Conservation (phyloP, 345 rosid species). For the Arabis alpina region DNA sequence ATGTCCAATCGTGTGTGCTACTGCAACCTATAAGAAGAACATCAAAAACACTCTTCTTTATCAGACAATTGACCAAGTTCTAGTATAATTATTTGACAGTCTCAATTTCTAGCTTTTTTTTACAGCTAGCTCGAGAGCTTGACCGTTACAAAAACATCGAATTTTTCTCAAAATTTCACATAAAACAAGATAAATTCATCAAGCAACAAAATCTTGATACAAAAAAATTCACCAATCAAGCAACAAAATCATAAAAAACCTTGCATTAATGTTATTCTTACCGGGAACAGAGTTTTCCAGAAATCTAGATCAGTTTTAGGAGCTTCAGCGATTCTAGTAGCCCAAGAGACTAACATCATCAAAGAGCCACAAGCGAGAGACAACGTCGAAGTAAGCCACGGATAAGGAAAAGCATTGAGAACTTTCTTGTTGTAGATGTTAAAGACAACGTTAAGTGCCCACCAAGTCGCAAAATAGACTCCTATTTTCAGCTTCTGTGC, state of each 20-base stretch:
- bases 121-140: neutral
- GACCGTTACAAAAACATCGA: neutral
- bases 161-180: neutral
- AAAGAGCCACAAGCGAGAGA: conserved; percentile 92
- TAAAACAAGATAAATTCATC: neutral
- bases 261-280: conserved; percentile 39
- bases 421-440: conserved; percentile 98
- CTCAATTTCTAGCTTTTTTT: neutral
- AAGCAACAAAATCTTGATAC: neutral
- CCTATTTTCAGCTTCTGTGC: conserved; percentile 68
- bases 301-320: conserved; percentile 81
- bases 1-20: conserved; percentile 95
- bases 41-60: conserved; percentile 17
- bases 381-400: conserved; percentile 94
- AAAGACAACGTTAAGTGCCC: conserved; percentile 94
- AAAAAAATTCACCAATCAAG: neutral
- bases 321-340: conserved; percentile 71
- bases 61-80: conserved; percentile 6
- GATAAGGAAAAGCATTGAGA: conserved; percentile 89
- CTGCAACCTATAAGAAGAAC: conserved; percentile 66
- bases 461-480: conserved; percentile 90
- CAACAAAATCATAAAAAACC: neutral
- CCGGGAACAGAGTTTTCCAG: conserved; percentile 91
- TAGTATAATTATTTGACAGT: too few species aligned
- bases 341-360: conserved; percentile 92